Conservation (phyloP, 2,329 filamentous ascomycete genomes). For the Xylariaceae sp. region DNA sequence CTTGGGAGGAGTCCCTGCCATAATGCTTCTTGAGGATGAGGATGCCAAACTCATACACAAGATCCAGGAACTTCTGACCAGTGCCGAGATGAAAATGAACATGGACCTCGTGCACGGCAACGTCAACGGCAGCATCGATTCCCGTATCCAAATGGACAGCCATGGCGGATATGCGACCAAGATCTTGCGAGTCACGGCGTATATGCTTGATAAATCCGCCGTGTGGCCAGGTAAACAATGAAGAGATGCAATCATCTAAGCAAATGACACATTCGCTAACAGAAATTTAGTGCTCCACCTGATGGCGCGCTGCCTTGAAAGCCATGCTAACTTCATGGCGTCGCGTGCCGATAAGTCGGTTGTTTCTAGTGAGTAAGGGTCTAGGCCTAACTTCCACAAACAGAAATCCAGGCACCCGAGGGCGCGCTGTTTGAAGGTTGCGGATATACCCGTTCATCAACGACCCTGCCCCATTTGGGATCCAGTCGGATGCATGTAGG, state of each 20-base stretch:
- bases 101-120: slow-evolving; percentile 52
- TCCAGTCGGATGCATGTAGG: background rate
- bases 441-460: background rate
- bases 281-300: slow-evolving; percentile 49
- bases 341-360: slow-evolving; percentile 57
- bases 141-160: slow-evolving; percentile 59
- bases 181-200: slow-evolving; percentile 80
- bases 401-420: background rate
- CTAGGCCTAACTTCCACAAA: background rate
- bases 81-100: slow-evolving; percentile 79
- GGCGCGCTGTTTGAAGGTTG: background rate
- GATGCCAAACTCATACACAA: slow-evolving; percentile 84
- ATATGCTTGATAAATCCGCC: slow-evolving; percentile 84
- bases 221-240: slow-evolving; percentile 82
- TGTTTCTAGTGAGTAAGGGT: slow-evolving; percentile 41
- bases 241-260: background rate
- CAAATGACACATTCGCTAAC: slow-evolving; percentile 15
- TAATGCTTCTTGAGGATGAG: slow-evolving; percentile 90
- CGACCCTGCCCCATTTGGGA: background rate
- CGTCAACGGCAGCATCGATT: slow-evolving; percentile 52
- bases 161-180: slow-evolving; percentile 81
- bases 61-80: slow-evolving; percentile 76
- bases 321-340: slow-evolving; percentile 56
- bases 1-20: slow-evolving; percentile 75
- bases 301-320: slow-evolving; percentile 59